Base-by-base conservation (phyloP, 208 protist genomes). In the Porcisia hertigi region DNA sequence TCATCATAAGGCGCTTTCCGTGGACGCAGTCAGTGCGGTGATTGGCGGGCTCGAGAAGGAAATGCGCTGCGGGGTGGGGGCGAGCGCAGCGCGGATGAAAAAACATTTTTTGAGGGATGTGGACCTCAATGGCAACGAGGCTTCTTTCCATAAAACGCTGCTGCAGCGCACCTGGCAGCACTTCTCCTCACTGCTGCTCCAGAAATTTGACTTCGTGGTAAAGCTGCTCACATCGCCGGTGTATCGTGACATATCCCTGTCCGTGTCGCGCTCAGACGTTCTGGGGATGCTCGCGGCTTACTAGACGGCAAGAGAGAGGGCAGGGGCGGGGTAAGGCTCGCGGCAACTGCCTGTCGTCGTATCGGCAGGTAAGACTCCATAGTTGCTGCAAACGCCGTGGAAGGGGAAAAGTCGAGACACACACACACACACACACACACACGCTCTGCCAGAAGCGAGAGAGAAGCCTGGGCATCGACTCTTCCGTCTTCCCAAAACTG, bases 21-120 rank as follows among this genome's bases (percentile, higher is more conserved):
- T 80, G n/a, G 90, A 96, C 18, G 86, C 84, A 16, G 88, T 97
- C 36, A 65, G 66, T 45, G 86, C 86, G 69, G 79, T 95, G 3
- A 63, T 94, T n/a, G 79, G 74, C 16, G 79, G 74, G 36, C 65
- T 97, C 41, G 87, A 88, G 41, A 88, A 90, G 84, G 91, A 97
- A 75, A 69, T 97, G 59, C 84, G 84, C 30, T 77, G 43, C 64
- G 93, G 93, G 20, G 85, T 97, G n/a, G 63, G 75, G 52, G 76
- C 84, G 20, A 92, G 86, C 63, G 88, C 90, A 54, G 75, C 69
- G 45, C 83, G 89, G 58, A 96, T 97, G 76, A 94, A 94, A 71
- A 94, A 88, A 69, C 91, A 97, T 71, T 94, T 97, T 76, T 76
- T 96, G 55, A 81, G 82, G 25, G 91, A 95, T 76, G 89, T 96